Evolutionary conservation across 257 asterid genomes (phyloP).

Genomic region (Coffea eugenioides): DNA sequence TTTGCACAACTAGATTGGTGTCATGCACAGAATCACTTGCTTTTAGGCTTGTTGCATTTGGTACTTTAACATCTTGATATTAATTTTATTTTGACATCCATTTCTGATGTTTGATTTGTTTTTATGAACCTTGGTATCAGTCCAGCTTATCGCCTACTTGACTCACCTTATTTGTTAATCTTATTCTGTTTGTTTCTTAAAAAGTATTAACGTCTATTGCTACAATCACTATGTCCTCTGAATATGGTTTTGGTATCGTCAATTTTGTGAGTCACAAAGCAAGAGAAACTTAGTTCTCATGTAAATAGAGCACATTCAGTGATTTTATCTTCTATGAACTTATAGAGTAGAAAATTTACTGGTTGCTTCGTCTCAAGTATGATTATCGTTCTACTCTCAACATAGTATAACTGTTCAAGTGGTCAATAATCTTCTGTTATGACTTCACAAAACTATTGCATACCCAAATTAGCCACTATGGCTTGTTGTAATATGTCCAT

Average conservation of each 20-base stretch:
- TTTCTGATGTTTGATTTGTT: not conserved
- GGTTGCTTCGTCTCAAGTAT: not conserved
- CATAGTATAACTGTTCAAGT: not conserved
- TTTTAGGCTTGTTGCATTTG: not conserved
- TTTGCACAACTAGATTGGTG: not conserved
- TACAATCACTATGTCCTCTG: not conserved
- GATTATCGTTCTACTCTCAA: not conserved
- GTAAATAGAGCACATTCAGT: not conserved
- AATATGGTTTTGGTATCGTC: not conserved
- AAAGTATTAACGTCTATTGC: not conserved
- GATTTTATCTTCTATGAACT: not conserved
- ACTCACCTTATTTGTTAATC: not conserved
- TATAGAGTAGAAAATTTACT: no score
- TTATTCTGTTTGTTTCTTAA: not conserved
- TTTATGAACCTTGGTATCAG: not conserved
- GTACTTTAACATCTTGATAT: not conserved
- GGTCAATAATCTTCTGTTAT: not conserved
- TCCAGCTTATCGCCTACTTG: not conserved
- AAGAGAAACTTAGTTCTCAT: not conserved
- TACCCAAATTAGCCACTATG: not conserved
- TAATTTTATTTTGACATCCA: not conserved
- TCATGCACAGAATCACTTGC: not conserved
- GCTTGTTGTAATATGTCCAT: not conserved
- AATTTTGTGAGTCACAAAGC: not conserved
- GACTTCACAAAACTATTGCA: no score